Evolutionary conservation across 2,329 filamentous ascomycete genomes (phyloP).

Genomic region (Fusarium tjaetaba): DNA sequence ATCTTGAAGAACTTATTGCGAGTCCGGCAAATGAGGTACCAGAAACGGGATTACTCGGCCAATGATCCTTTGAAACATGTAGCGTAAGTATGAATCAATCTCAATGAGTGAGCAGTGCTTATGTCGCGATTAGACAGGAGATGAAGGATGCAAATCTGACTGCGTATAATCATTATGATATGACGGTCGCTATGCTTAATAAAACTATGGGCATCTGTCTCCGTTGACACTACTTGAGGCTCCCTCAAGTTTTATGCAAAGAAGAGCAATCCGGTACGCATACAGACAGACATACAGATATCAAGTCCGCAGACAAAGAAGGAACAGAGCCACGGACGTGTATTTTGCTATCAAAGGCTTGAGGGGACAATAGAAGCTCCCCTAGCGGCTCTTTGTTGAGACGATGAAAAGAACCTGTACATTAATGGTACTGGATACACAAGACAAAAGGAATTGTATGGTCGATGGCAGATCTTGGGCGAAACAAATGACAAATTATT

Average conservation of each 20-base stretch:
- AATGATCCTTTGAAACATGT: slow-evolving; percentile 31
- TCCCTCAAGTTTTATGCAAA: not conserved
- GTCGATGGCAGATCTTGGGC: not conserved
- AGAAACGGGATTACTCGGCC: slow-evolving; percentile 8
- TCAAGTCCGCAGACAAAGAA: too few relatives aligned
- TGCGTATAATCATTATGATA: slow-evolving; percentile 71
- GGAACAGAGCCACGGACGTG: not conserved
- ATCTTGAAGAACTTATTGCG: slow-evolving; percentile 75
- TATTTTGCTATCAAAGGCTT: not conserved
- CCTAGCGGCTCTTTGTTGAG: not conserved
- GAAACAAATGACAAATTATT: slow-evolving; percentile 5
- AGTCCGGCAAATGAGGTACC: slow-evolving; percentile 37
- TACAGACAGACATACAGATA: not conserved
- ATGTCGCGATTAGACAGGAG: slow-evolving; percentile 23
- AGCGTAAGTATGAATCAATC: slow-evolving; percentile 37
- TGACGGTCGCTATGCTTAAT: slow-evolving; percentile 78
- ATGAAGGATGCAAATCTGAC: slow-evolving; percentile 37
- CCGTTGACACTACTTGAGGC: slow-evolving; percentile 45
- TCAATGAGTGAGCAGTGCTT: not conserved
- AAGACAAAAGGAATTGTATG: not conserved
- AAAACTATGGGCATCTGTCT: slow-evolving; percentile 75
- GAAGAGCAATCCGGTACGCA: not conserved
- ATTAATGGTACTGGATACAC: slow-evolving; percentile 16
- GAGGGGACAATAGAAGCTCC: not conserved
- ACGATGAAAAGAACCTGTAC: not conserved